Conservation (phyloP, 2,329 filamentous ascomycete species). For the Sporothrix protearum region DNA sequence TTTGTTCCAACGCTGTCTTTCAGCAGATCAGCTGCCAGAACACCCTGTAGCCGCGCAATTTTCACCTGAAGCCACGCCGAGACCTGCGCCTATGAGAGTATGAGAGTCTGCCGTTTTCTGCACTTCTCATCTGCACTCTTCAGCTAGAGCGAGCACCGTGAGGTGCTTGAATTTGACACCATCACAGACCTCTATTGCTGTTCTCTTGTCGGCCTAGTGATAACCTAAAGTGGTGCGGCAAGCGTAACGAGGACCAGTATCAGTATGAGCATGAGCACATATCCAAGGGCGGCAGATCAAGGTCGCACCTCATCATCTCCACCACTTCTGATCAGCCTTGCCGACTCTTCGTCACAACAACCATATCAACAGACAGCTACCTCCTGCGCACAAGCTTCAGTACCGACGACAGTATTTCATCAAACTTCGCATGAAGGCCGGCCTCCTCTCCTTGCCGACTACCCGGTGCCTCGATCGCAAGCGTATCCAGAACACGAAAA, state of each 20-base stretch:
- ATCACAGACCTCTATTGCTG: not conserved
- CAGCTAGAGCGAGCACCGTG: not conserved
- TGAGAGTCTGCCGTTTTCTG: not conserved
- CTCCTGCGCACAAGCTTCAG: slow-evolving; percentile 29
- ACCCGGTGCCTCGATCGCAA: not conserved
- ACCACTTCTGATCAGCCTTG: not conserved
- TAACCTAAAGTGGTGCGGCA: slow-evolving; percentile 19
- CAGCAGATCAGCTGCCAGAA: not conserved
- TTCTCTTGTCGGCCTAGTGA: not conserved
- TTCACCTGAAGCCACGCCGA: not conserved
- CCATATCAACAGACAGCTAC: slow-evolving; percentile 12
- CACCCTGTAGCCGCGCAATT: not conserved
- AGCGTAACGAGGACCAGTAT: not conserved
- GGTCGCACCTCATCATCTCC: slow-evolving; percentile 11
- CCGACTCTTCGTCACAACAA: slow-evolving; percentile 30
- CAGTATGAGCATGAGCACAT: slow-evolving; percentile 12
- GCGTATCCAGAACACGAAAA: not conserved
- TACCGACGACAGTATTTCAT: not conserved
- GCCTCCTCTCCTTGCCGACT: not conserved
- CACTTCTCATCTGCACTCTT: not conserved
- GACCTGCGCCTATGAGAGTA: not conserved
- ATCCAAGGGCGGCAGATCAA: slow-evolving; percentile 20
- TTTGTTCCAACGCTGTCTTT: not conserved
- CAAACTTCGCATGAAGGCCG: not conserved
- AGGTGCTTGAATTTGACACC: not conserved